Evolutionary conservation across 306 rosid genomes (phyloP).

Genomic region (Lathyrus oleraceus): DNA sequence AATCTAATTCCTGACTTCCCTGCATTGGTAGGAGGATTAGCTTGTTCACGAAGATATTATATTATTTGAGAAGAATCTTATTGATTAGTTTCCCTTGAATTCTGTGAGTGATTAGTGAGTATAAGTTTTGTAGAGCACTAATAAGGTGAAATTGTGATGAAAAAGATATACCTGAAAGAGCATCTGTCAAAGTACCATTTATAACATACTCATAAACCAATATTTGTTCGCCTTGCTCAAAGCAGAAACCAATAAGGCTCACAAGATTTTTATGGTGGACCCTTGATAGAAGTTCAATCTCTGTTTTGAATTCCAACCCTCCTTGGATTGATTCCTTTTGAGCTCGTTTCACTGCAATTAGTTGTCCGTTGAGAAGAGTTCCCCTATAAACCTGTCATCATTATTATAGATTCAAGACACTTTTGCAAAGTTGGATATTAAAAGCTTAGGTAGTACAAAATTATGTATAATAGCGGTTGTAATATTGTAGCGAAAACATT

Average conservation of each 20-base stretch:
- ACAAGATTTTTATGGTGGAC: slow-evolving; percentile 86
- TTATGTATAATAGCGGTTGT: neutral
- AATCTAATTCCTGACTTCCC: slow-evolving; percentile 63
- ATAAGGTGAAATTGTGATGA: neutral
- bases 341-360: slow-evolving; percentile 69
- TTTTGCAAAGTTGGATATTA: slow-evolving; percentile 4
- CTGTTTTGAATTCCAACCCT: slow-evolving; percentile 64
- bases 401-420: neutral
- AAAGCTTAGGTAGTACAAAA: neutral
- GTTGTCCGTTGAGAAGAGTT: slow-evolving; percentile 55
- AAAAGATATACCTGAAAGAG: slow-evolving; percentile 57
- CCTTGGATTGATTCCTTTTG: slow-evolving; percentile 63
- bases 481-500: neutral
- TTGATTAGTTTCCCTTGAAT: no score
- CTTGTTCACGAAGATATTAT: neutral
- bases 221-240: slow-evolving; percentile 76
- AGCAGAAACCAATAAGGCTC: slow-evolving; percentile 67
- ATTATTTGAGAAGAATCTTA: no score
- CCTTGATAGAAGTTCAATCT: slow-evolving; percentile 84
- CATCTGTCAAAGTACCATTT: slow-evolving; percentile 66
- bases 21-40: slow-evolving; percentile 22
- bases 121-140: no score
- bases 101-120: no score
- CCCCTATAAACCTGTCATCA: slow-evolving; percentile 64
- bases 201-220: slow-evolving; percentile 67